Evolutionary conservation across 176 grass and related monocot species (phyloP).

Genomic region (Musa schizocarpa): DNA sequence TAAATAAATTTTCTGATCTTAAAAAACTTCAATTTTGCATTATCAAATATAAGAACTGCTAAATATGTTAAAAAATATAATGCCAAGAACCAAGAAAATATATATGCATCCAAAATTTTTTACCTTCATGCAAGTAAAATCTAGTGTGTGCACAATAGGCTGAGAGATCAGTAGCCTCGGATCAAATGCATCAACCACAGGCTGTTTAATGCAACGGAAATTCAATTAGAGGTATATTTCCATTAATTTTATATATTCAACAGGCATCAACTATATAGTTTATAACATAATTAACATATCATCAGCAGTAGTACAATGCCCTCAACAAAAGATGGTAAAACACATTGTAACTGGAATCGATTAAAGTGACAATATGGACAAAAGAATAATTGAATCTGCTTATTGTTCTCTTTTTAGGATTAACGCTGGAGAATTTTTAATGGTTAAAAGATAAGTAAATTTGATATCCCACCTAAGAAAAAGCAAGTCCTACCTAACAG

Average conservation of each 20-base stretch:
- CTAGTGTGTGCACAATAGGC: slow-evolving; percentile 52
- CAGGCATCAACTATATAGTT: background rate
- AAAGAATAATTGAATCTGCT: no score
- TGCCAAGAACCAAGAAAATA: slow-evolving; percentile 2
- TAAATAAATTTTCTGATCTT: background rate
- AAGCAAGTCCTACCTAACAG: background rate
- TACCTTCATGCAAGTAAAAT: slow-evolving; percentile 95
- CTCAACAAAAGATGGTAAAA: background rate
- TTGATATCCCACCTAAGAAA: background rate
- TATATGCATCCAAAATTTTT: slow-evolving; percentile 3
- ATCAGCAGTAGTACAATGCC: background rate
- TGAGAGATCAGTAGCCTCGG: slow-evolving; percentile 84
- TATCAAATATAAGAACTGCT: no score
- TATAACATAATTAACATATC: background rate
- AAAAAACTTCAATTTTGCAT: no score
- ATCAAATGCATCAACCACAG: slow-evolving; percentile 98
- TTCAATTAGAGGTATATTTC: no score
- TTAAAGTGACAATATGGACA: no score
- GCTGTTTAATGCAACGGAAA: slow-evolving; percentile 40
- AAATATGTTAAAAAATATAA: background rate
- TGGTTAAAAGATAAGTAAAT: no score
- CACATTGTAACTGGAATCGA: no score
- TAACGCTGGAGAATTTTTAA: no score
- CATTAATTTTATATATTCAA: no score
- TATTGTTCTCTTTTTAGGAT: no score